Base-by-base conservation (phyloP, 306 rosid species). In the Begonia masoniana region DNA sequence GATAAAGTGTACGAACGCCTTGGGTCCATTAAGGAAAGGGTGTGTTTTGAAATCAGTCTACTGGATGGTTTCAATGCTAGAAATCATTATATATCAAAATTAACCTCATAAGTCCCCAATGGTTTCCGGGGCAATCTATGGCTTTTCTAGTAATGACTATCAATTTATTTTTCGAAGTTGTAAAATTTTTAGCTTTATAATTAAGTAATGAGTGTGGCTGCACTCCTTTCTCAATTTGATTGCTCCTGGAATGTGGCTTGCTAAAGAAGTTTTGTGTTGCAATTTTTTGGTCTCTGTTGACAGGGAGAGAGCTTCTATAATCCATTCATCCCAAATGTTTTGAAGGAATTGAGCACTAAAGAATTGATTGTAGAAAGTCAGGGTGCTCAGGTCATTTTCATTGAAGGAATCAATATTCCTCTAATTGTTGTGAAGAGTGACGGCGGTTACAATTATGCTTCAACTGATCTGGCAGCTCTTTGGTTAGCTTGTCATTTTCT, bases 241-340 rank as follows among this genome's bases (percentile, higher is more conserved):
- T 4, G 23, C 54, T 50, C 23, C 26, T 15, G 54, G 54, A 15
- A 17, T 59, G 55, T 39, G 62, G 39, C 39, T 31, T 31, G 7
- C 7, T 31, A 31, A 31, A 31, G 9, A 31, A 31, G 9, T 31
- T n/a, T n/a, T 31, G 8, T 31, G 39, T 31, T 31, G 39, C 39
- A 31, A 31, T 7, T 31, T 31, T 31, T 31, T 31, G 39, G 54
- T 58, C 50, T 47, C 67, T 72, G 62, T 45, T 76, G 60, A 50
- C 83, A 92, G 99, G 99, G 99, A 61, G 99, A 92, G 67, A 92
- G 99, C 81, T 86, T 79, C 75, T 92, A 79, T 65, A 81, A 83
- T 76, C 88, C 95, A 47, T 79, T 60, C 72, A 92, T 92, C 52
- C 87, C 96, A 39, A 80, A 66, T 56, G 84, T 72, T 67, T 67